Evolutionary conservation across 2,329 filamentous ascomycete genomes (phyloP), one percentile per base, ranked within the genome.

Genomic region (Sporothrix protearum): DNA sequence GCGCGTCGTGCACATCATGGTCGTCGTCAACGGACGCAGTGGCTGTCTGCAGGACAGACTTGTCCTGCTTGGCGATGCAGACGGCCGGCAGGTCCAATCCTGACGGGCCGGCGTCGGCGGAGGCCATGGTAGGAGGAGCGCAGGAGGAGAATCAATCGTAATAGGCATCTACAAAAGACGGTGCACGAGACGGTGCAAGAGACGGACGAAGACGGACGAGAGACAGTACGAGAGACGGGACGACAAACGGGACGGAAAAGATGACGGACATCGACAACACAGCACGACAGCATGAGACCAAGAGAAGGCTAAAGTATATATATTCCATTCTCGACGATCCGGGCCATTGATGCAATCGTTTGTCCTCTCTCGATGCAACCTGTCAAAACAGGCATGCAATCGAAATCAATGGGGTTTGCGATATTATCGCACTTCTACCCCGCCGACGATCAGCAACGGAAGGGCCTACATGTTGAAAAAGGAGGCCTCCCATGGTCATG

Each of bases 41-140:
- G 0, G 36, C 25, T 1, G 51, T 22, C 49, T 66, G 36, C 61
- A 49, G 3, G 1, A 67, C 49, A 8, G 36, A 51, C 69, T 47
- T 66, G 47, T 53, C 47, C 9, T 25, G 67, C 36, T 70, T 55
- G n/a, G 42, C 55, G 30, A 70, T 63, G 45, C 55, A 39, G 57
- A 70, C 53, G 16, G 68, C 22, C 16, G 69, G 49, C 4, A 33
- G 6, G 39, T 39, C 22, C n/a, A n/a, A 12, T 9, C 22, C 59
- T 51, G 45, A 51, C 42, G 42, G 63, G 63, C 45, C 63, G 0
- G 63, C 51, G 19, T 30, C 28, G 14, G 16, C 6, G 3, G 45
- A 6, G 6, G 45, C 45, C 63, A 49, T 36, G 1, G 14, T 19
- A 3, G 2, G 49, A 53, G 49, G 14, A 47, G 6, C 7, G n/a